Percentiles rank a stretch among this genome's conserved stretches.
These are phyloP conservation scores for Termitomyces eurrhizus DNA, from an alignment of 768 basidiomycete genomes.

Conservation along the genomic window DNA sequence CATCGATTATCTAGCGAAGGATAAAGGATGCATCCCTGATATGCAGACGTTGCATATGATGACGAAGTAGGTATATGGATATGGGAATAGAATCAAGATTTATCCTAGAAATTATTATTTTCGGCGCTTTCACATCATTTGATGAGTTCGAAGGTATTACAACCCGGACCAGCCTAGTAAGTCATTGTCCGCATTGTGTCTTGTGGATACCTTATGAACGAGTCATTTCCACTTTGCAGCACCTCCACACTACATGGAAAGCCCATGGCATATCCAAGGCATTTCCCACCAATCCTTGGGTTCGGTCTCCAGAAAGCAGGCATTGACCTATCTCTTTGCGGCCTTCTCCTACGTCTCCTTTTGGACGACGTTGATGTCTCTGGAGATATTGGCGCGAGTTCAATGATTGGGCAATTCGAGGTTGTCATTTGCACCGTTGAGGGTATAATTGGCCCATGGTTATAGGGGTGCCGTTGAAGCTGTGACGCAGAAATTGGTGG, in stretches of 20 bases:
- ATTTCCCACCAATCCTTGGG: constrained; percentile 31
- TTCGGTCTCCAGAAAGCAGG: constrained; percentile 41
- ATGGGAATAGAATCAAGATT: neutral
- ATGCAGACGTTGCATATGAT: constrained; percentile 52
- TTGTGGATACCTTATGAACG: constrained; percentile 12
- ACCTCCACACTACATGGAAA: constrained; percentile 28
- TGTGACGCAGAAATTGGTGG: constrained; percentile 30
- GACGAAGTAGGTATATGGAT: constrained; percentile 4
- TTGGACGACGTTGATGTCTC: constrained; percentile 4
- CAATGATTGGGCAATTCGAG: constrained; percentile 21
- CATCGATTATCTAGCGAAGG: constrained; percentile 61
- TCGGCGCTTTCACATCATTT: neutral
- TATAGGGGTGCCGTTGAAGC: constrained; percentile 32
- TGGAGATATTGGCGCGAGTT: constrained; percentile 9
- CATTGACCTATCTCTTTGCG: constrained; percentile 22
- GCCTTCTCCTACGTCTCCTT: constrained; percentile 16
- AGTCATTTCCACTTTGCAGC: constrained; percentile 12
- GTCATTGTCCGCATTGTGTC: constrained; percentile 17
- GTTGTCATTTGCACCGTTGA: constrained; percentile 1
- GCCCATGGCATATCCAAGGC: constrained; percentile 40
- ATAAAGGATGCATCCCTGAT: constrained; percentile 73
- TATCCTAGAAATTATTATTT: neutral
- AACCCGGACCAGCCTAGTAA: neutral
- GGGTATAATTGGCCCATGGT: constrained; percentile 9
- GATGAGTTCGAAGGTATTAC: neutral